Base-by-base conservation (phyloP, 768 basidiomycete genomes). In the Exsudoporus frostii region DNA sequence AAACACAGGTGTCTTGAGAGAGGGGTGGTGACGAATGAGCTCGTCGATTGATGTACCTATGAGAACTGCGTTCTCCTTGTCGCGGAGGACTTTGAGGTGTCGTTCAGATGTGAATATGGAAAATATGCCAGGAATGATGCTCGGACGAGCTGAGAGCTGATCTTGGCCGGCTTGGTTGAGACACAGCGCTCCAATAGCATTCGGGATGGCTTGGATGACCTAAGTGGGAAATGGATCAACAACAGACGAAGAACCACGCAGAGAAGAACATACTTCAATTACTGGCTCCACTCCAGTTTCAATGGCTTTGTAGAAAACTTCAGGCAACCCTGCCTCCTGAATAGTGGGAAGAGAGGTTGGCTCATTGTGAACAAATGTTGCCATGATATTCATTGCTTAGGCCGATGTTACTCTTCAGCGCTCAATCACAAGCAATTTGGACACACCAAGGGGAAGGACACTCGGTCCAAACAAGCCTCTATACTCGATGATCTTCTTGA, bases 321-420 rank as follows among this genome's bases (percentile, higher is more conserved):
- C 90, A 1, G 97, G 97, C 4, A 99, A 71, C 6, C 87, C 84
- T 25, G 85, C 81, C 70, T 99, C 97, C 71, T 99, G 97, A 20
- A 99, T 88, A 49, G 96, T 86, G 2, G 84, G 76, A 51, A 99
- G 74, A 15, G 92, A 97, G 0, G 95, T 98, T 7, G 97, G 97
- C 69, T 99, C 97, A 59, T 98, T 99, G 76, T 99, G 96, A 9
- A 98, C 86, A 71, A 98, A 98, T 0, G 93, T 93, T 14, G 93
- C 85, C 86, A 97, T 92, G 64, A 94, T 88, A 67, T 95, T 93
- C 75, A 95, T 91, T 5, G 91, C 93, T 61, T 49, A 30, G 9
- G 49, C 20, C 7, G 33, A 32, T 17, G 59, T 65, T 48, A 65
- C 30, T 53, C 36, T 33, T 29, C 29, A 43, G n/a, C 17, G 45